These are phyloP conservation scores for Pouteria campechiana DNA, from an alignment of 179 eudicot genomes.

Conservation along the genomic window DNA sequence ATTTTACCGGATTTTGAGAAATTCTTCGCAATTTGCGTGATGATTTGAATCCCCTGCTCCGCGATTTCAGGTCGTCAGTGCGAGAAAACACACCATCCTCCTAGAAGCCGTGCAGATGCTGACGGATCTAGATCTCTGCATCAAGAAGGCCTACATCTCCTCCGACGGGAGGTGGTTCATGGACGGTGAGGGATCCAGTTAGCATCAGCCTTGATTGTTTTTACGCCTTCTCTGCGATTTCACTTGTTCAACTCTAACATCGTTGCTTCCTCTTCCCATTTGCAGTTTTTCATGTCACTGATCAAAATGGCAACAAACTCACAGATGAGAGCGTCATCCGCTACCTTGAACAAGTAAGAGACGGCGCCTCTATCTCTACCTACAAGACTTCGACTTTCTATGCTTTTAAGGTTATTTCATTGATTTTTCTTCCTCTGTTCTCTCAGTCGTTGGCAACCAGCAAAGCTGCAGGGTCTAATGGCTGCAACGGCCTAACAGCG, in stretches of 20 bases:
- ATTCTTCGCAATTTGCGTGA: not conserved
- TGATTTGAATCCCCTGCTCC: not conserved
- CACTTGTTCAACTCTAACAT: not conserved
- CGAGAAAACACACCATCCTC: conserved; percentile 75
- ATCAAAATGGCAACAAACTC: conserved; percentile 65
- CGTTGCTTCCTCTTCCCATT: not conserved
- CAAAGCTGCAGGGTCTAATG: conserved; percentile 25
- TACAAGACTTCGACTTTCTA: no score
- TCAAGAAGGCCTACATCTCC: conserved; percentile 78
- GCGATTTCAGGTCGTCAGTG: conserved; percentile 61
- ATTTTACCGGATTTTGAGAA: no score
- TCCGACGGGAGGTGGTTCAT: conserved; percentile 97
- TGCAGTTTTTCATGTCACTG: conserved; percentile 97
- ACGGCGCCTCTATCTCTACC: not conserved
- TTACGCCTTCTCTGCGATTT: not conserved
- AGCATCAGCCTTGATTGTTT: not conserved
- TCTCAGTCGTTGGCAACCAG: conserved; percentile 68
- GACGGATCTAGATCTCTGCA: conserved; percentile 75
- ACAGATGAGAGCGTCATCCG: conserved; percentile 67
- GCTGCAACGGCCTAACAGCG: conserved; percentile 56
- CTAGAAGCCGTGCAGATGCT: conserved; percentile 87
- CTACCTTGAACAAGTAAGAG: conserved; percentile 74
- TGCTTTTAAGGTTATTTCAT: not conserved
- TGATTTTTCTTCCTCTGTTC: not conserved
- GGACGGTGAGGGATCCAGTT: conserved; percentile 35